Evolutionary conservation across 805 yeast species (phyloP), one percentile per base, ranked within the genome.

Genomic region (Torulaspora microellipsoides): DNA sequence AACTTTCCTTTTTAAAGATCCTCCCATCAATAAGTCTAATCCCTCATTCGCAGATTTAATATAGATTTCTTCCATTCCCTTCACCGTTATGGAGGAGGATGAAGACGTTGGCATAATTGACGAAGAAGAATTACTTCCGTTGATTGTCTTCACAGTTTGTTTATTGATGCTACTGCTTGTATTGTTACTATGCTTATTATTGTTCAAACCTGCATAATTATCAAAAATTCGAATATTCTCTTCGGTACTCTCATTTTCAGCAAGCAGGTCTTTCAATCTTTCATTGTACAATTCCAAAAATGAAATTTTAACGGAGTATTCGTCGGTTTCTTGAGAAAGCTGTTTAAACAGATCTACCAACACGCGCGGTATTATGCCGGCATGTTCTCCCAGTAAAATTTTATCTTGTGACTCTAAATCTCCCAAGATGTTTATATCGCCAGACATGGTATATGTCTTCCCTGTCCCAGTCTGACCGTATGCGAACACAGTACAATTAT

Each of bases 391-490:
- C 8, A 67, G 49, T 27, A 56, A 46, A 0, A 60, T 51, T 28
- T 54, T 55, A 30, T 53, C 58, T 27, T 38, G 46, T 5, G 59
- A 65, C 11, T 50, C 58, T 31, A 52, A 38, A 43, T 53, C 58
- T 62, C 68, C 53, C 55, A 69, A 28, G 68, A 68, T 47, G 58
- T 77, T 52, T 27, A 81, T 74, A 38, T 83, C 83, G 6, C 95
- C 93, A 6, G 83, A 77, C 89, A 78, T 77, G 5, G 83, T 68
- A 56, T 78, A 77, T 0, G 95, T 85, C 56, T 85, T 86, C 13
- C 95, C 95, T 0, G 93, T 83, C 8, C 95, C 95, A 0, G 95
- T 86, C 61, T 85, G 95, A 1, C 95, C 95, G 66, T 88, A 87
- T 0, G 95, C 93, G 57, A 86, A 77, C 10, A 85, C 74, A 0